phyloP scores from a whole-genome alignment of 495 filamentous ascomycete genomes.

The Stereocaulon alpinum region DNA sequence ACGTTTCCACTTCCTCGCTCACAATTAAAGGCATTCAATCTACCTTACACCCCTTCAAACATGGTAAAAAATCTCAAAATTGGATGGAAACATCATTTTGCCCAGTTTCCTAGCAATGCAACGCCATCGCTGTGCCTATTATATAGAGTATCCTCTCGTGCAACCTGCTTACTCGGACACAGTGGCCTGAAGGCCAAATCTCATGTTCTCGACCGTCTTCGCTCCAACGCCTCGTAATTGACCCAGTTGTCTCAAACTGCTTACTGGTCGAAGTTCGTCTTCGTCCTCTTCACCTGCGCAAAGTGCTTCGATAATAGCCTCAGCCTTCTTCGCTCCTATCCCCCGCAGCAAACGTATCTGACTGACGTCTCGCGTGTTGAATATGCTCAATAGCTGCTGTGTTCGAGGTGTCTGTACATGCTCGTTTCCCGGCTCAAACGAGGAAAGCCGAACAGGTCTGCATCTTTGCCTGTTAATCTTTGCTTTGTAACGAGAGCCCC shows the following conservation, averaged over 20 bases:
- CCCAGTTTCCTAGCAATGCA: neutral
- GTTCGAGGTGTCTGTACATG: constrained; percentile 52
- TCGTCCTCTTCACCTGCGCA: constrained; percentile 25
- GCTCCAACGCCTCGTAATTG: constrained; percentile 41
- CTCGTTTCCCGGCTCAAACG: neutral
- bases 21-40: too few species aligned
- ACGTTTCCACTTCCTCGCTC: too few species aligned
- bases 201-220: constrained; percentile 47
- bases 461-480: constrained; percentile 25
- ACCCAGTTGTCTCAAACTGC: constrained; percentile 37
- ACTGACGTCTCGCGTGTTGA: constrained; percentile 72
- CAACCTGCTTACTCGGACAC: neutral
- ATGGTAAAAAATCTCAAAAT: too few species aligned
- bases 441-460: constrained; percentile 15
- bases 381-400: constrained; percentile 60
- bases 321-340: constrained; percentile 45
- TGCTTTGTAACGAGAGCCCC: constrained; percentile 34
- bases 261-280: constrained; percentile 27
- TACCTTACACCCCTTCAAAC: too few species aligned
- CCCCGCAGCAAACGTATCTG: constrained; percentile 60
- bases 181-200: constrained; percentile 26
- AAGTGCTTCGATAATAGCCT: constrained; percentile 43
- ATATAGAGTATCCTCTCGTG: neutral
- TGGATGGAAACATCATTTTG: too few species aligned
- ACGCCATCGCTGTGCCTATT: neutral